These are phyloP conservation scores for Kwoniella newhampshirensis DNA, from an alignment of 768 basidiomycete species.

Conservation along the genomic window DNA sequence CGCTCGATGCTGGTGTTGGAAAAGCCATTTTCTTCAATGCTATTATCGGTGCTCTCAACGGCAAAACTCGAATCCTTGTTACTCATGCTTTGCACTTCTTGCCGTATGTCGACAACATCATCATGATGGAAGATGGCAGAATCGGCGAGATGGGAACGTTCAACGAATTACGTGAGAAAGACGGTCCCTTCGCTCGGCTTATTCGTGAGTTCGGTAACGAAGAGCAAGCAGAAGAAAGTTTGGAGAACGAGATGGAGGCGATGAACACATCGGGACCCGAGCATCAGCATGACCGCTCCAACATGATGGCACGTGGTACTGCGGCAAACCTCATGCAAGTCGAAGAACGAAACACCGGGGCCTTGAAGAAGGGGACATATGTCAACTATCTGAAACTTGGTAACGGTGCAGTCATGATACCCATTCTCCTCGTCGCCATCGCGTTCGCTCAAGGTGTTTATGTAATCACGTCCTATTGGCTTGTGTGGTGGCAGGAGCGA, in stretches of 20 bases:
- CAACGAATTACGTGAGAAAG: slow-evolving; percentile 63
- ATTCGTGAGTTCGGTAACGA: slow-evolving; percentile 75
- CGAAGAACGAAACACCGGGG: slow-evolving; percentile 79
- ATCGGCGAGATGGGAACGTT: slow-evolving; percentile 82
- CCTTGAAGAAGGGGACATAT: slow-evolving; percentile 60
- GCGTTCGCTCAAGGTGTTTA: slow-evolving; percentile 67
- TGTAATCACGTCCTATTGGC: slow-evolving; percentile 64
- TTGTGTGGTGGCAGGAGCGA: slow-evolving; percentile 81
- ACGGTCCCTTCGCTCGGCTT: slow-evolving; percentile 71
- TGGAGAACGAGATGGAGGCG: slow-evolving; percentile 56
- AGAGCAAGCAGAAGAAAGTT: slow-evolving; percentile 58
- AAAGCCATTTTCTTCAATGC: slow-evolving; percentile 83
- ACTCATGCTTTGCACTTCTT: slow-evolving; percentile 91
- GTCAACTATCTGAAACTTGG: slow-evolving; percentile 67
- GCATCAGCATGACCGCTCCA: slow-evolving; percentile 52
- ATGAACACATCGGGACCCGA: slow-evolving; percentile 46
- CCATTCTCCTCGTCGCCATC: slow-evolving; percentile 64
- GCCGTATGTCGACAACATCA: slow-evolving; percentile 81
- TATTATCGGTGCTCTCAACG: slow-evolving; percentile 62
- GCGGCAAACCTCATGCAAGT: slow-evolving; percentile 68
- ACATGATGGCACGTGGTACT: slow-evolving; percentile 54
- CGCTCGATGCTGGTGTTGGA: slow-evolving; percentile 89
- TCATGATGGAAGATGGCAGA: slow-evolving; percentile 70
- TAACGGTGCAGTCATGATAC: slow-evolving; percentile 65
- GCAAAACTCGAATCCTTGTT: slow-evolving; percentile 81